Conservation (phyloP, 352 stramenopile genomes). For the Hyaloperonospora brassicae region DNA sequence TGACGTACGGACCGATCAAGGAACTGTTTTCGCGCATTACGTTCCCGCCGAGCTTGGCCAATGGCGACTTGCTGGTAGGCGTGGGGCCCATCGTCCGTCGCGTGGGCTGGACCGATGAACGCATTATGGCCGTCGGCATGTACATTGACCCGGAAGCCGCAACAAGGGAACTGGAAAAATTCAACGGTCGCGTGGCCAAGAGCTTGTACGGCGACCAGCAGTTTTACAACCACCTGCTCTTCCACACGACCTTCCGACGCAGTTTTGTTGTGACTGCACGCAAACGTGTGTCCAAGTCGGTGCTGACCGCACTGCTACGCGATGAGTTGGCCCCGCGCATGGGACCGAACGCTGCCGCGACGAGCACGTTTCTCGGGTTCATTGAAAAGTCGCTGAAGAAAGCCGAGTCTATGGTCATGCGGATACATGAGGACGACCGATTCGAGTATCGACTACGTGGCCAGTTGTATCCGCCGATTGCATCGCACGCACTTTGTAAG, state of each 20-base stretch:
- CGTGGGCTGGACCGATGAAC: constrained; percentile 78
- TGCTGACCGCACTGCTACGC: constrained; percentile 52
- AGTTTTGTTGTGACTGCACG: constrained; percentile 69
- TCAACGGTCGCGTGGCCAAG: constrained; percentile 45
- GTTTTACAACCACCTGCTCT: constrained; percentile 65
- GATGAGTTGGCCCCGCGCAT: constrained; percentile 69
- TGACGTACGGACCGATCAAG: constrained; percentile 62
- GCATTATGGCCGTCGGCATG: constrained; percentile 66
- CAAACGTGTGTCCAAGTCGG: constrained; percentile 73
- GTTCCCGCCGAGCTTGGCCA: constrained; percentile 67
- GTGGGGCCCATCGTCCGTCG: constrained; percentile 68
- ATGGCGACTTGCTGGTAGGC: constrained; percentile 63
- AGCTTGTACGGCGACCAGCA: constrained; percentile 62
- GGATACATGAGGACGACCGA: constrained; percentile 47
- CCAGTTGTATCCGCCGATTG: constrained; percentile 62
- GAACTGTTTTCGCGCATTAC: constrained; percentile 72
- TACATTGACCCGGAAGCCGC: constrained; percentile 70
- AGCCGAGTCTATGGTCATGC: constrained; percentile 70
- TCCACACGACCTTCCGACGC: constrained; percentile 52
- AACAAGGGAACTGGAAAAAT: constrained; percentile 42
- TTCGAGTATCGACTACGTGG: constrained; percentile 68
- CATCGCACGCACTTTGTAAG: constrained; percentile 55
- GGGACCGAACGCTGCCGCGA: constrained; percentile 36
- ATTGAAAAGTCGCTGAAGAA: constrained; percentile 81
- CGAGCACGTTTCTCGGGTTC: constrained; percentile 60